A percentile compares a stretch with the other conserved stretches of the same genome.
These are phyloP conservation scores for Penicillium sp. DNA, from an alignment of 2,329 filamentous ascomycete genomes.

Conservation along the genomic window DNA sequence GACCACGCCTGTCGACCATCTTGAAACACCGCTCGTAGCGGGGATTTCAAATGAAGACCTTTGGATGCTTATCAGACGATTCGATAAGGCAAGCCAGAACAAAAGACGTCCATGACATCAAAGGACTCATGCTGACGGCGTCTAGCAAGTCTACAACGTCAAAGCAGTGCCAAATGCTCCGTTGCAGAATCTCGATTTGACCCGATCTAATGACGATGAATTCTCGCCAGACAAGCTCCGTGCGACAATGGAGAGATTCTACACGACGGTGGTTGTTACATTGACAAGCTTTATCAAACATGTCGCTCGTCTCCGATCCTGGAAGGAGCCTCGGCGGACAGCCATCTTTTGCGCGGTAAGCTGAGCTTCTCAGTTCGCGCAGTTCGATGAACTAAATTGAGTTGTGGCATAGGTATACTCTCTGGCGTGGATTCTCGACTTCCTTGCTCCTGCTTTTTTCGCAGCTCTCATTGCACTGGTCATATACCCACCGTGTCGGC, in stretches of 20 bases:
- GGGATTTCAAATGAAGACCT: conserved; percentile 70
- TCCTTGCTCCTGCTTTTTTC: conserved; percentile 63
- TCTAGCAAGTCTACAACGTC: conserved; percentile 65
- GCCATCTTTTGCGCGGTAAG: conserved; percentile 60
- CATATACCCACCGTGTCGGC: conserved; percentile 61
- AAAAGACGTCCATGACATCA: not conserved
- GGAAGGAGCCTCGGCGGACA: conserved; percentile 71
- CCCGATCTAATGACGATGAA: conserved; percentile 77
- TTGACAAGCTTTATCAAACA: conserved; percentile 69
- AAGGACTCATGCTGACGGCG: conserved; percentile 20
- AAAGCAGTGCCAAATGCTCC: conserved; percentile 62
- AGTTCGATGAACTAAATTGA: not conserved
- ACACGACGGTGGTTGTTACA: conserved; percentile 73
- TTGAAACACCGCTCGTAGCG: conserved; percentile 54
- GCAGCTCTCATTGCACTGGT: conserved; percentile 64
- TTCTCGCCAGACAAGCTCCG: conserved; percentile 82
- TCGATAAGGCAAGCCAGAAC: conserved; percentile 60
- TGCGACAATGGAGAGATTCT: conserved; percentile 73
- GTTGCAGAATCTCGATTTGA: conserved; percentile 71
- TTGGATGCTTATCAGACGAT: conserved; percentile 68
- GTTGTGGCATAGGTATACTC: conserved; percentile 46
- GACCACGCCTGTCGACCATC: conserved; percentile 7
- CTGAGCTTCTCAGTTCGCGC: not conserved
- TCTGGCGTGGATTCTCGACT: conserved; percentile 68
- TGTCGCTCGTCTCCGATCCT: conserved; percentile 71